Conservation (phyloP, 2,329 filamentous ascomycete species). For the Ophiocordyceps australis region DNA sequence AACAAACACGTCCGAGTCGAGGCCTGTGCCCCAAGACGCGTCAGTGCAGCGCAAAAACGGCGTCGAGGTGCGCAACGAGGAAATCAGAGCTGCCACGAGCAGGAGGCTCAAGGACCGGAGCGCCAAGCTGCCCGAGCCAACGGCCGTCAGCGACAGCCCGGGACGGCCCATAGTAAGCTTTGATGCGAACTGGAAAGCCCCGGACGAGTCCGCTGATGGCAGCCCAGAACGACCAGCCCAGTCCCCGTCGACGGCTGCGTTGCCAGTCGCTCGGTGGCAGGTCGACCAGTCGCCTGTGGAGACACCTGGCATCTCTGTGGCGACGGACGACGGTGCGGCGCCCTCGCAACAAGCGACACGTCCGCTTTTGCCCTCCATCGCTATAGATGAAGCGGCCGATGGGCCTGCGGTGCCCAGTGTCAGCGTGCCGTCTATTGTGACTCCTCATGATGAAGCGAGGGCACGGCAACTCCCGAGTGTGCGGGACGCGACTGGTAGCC, state of each 20-base stretch:
- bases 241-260: background rate
- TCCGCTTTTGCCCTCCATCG: constrained; percentile 17
- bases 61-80: constrained; percentile 67
- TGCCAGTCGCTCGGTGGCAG: constrained; percentile 2
- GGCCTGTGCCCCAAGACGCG: constrained; percentile 13
- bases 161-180: constrained; percentile 97
- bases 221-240: constrained; percentile 13
- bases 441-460: constrained; percentile 20
- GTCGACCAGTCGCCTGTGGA: constrained; percentile 16
- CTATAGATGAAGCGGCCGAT: constrained; percentile 15
- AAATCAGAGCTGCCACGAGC: constrained; percentile 79
- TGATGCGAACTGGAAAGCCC: constrained; percentile 63
- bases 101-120: constrained; percentile 79
- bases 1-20: constrained; percentile 32
- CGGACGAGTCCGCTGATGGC: constrained; percentile 52
- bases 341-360: no score
- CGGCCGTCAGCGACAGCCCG: constrained; percentile 75
- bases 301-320: constrained; percentile 36
- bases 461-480: constrained; percentile 26
- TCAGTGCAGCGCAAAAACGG: constrained; percentile 51
- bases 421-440: constrained; percentile 24
- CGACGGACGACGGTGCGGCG: constrained; percentile 17
- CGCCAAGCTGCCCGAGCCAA: constrained; percentile 70
- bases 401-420: constrained; percentile 7
- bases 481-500: constrained; percentile 11